Evolutionary conservation across 306 rosid species (phyloP), one percentile per base, ranked within the genome.

Genomic region (Prunus dulcis): DNA sequence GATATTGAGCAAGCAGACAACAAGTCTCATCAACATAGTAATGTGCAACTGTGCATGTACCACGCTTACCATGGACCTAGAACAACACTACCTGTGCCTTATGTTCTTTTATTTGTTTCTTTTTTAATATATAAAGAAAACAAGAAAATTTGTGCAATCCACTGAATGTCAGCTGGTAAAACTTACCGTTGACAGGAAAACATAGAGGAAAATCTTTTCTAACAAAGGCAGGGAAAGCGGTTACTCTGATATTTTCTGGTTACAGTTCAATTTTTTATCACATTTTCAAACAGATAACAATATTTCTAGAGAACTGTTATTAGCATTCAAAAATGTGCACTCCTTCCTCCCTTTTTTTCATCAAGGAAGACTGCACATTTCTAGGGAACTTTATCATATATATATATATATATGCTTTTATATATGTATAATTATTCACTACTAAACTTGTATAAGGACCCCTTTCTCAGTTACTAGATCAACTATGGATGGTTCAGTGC

Each of bases 1-100:
- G 57, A 45, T 53, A 67, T 43, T 76, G 45, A 80, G 72, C 38
- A 30, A 52, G 69, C 64, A 68, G 76, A 74, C 80, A 67, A 72
- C 52, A 56, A 55, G 25, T 70, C 43, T 69, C 67, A 68, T n/a
- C 61, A 66, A 75, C 62, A 60, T 43, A 13, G 47, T 57, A 74
- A 80, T 45, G 25, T 43, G 22, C 46, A 50, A n/a, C 12, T 17
- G 4, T 63, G 12, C n/a, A 30, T 63, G 72, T 52, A 43, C 34
- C 51, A 55, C 41, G 67, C 43, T 9, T 57, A 38, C 19, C 43
- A 73, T 17, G 38, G 43, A 38, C 34, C 55, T 1, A 78, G 0
- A 49, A 55, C 61, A 64, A 45, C 19, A 30, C 45, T 57, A 25
- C 45, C 32, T 7, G 5, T 15, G 22, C 55, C 12, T 17, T 23